Base-by-base conservation (phyloP, 2,329 filamentous ascomycete genomes). In the Tolypocladium endophyticum region DNA sequence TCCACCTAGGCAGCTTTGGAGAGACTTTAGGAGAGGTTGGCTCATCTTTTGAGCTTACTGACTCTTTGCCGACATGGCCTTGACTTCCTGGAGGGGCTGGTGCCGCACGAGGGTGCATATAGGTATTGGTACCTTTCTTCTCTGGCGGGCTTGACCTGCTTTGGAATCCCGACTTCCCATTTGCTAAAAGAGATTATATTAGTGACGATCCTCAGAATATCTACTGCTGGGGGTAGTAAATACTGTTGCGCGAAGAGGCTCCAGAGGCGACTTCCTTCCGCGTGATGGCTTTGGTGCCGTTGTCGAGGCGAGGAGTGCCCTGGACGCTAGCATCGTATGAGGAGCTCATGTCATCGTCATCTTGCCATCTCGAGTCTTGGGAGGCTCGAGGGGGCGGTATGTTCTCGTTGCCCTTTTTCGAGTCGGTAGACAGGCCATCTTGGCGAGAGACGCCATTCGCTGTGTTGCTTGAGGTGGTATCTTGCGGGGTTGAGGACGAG, bases 1-100 rank as follows among this genome's bases (percentile, higher is more conserved):
- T 96, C 84, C 84, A 90, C 68, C 87, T 81, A 64, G 88, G 84
- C 63, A 90, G 77, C 66, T 86, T 86, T 12, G 88, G 86, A 12
- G 87, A 89, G 45, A 74, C 73, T 64, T 84, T 82, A 64, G 72
- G 76, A 61, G 72, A 81, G 67, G 62, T 65, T 45, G 65, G 64
- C 28, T 71, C 69, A 61, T 75, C 69, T 66, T 77, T 72, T 57
- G 79, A 75, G 62, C 71, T 77, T 28, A 74, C 70, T 25, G 82
- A 76, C 55, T 83, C 82, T 63, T 82, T 82, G 59, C 69, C 71
- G 38, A 70, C 65, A 45, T 77, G 74, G 39, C 68, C 63, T 56
- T 69, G 67, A 14, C 55, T 61, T 30, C 59, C 69, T 1, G 83
- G 83, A 12, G 82, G 82, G 35, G 72, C 74, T 1, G 84, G 84